Base-by-base conservation (phyloP, 2,329 filamentous ascomycete genomes). In the Ophiostoma himal-ulmi region DNA sequence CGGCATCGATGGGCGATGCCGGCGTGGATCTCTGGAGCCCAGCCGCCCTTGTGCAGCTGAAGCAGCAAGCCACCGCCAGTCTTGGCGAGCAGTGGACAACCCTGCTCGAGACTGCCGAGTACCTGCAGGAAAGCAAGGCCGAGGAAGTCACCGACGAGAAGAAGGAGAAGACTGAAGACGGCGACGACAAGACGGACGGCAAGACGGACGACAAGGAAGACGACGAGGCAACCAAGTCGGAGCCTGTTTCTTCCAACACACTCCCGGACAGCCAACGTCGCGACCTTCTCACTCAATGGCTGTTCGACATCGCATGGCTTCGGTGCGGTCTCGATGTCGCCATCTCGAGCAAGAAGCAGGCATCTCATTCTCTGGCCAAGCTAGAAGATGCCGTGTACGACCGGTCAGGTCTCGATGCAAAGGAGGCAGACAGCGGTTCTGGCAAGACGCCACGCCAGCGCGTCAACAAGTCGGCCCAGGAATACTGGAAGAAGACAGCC, bases 1-100 rank as follows among this genome's bases (percentile, higher is more conserved):
- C 87, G 5, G 80, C 81, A 66, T 82, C 84, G 5, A 96, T 97
- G 92, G 85, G 85, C 3, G 81, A 84, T 14, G 82, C 85, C 3
- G 94, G 94, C 0, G 82, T 86, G 65, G 94, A 97, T 77, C 79
- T 97, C 2, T 98, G 94, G 94, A 93, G 89, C 69, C 84, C 87
- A 2, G 82, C 83, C 1, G 91, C 91, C 0, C 85, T 94, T 1
- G 75, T 75, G 0, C 81, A 82, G 0, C 76, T 96, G 73, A 95
- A 93, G 79, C 77, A 75, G n/a, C 77, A 82, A 65, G 76, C 93
- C 6, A 78, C 81, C 6, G 78, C 79, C 60, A 80, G 84, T 67
- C 77, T 94, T 1, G 79, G 79, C n/a, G 78, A 79, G 68, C 75
- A 78, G 8, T 88, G 86, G 86, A 76, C 76, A 10, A 77, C 80